Conservation (phyloP, 495 filamentous ascomycete genomes). For the Neurospora sp. region DNA sequence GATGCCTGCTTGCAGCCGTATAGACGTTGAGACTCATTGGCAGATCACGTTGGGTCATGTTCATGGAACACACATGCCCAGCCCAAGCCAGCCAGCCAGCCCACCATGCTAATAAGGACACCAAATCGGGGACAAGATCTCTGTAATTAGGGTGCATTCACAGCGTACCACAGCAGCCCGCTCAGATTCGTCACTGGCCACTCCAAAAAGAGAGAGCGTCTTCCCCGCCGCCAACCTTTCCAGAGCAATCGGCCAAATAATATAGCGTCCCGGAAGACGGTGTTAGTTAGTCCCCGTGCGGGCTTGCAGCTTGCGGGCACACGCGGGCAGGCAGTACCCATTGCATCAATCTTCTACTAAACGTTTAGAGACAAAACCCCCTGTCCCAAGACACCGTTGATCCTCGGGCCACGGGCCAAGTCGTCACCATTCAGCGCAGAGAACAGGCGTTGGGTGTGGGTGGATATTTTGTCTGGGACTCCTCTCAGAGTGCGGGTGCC, state of each 20-base stretch:
- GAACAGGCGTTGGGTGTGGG: conserved; percentile 13
- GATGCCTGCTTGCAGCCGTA: not conserved
- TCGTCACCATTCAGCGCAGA: conserved; percentile 15
- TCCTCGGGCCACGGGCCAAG: conserved; percentile 14
- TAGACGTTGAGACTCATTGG: not conserved
- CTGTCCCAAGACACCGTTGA: conserved; percentile 17
- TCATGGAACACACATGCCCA: not conserved
- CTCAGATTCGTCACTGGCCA: conserved; percentile 17
- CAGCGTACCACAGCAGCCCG: conserved; percentile 12
- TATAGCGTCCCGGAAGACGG: not conserved
- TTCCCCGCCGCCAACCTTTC: not conserved
- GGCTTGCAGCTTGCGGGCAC: not conserved
- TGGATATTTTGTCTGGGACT: conserved; percentile 1
- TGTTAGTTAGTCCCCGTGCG: conserved; percentile 13
- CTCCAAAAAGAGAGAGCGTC: conserved; percentile 3
- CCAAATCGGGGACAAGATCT: conserved; percentile 9
- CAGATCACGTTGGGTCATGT: conserved; percentile 3
- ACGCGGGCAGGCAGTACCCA: not conserved
- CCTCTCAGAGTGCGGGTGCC: conserved; percentile 1
- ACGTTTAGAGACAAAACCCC: conserved; percentile 6
- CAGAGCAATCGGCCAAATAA: not conserved
- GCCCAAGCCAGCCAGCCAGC: not conserved
- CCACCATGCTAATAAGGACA: not conserved
- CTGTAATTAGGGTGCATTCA: conserved; percentile 9
- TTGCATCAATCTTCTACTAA: conserved; percentile 5